Base-by-base conservation (phyloP, 176 grass and related monocot species). In the Aegilops speltoides region DNA sequence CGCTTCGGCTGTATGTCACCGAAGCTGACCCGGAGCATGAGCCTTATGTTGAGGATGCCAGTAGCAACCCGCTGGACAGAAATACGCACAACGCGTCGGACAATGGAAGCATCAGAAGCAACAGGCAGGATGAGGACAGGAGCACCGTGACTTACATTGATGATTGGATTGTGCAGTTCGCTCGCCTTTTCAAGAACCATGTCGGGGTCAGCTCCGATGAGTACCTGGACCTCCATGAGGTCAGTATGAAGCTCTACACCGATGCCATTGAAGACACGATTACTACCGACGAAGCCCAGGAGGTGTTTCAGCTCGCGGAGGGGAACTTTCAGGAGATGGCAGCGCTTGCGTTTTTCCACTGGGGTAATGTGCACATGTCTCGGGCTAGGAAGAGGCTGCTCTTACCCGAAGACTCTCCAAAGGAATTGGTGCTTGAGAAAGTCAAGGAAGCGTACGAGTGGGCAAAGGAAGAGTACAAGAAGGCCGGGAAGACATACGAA, bases 311-410 rank as follows among this genome's bases (percentile, higher is more conserved):
- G 36, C 79, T 98, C 68, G 91, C 87, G 0, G 91, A 98, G 79
- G 75, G 79, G 11, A 98, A 96, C 67, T 98, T 98, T 22, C 93
- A 98, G 87, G 90, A 96, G 77, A 96, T 96, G 93, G 88, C 84
- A 20, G 96, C 96, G n/a, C 69, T 98, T 45, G 91, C 91, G 32
- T 88, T 94, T 85, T 98, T 98, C 65, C 95, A 98, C 31, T 98
- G 88, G 93, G 96, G 96, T 64, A 98, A 98, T 93, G 89, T 98
- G 73, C 89, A 94, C 48, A 89, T 96, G 90, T 92, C 96, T 70
- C 86, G 65, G 16, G 96, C 96, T 14, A 96, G 94, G 87, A 98
- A 95, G 79, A 89, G 84, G 36, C 79, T 98, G 76, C 82, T 85
- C 60, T 72, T 98, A 15, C 64, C 93, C 38, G 90, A 88, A 87